Percentiles rank a stretch among this genome's conserved stretches.
Evolutionary conservation across 768 basidiomycete species (phyloP).

Genomic region (Mycena chlorophos): DNA sequence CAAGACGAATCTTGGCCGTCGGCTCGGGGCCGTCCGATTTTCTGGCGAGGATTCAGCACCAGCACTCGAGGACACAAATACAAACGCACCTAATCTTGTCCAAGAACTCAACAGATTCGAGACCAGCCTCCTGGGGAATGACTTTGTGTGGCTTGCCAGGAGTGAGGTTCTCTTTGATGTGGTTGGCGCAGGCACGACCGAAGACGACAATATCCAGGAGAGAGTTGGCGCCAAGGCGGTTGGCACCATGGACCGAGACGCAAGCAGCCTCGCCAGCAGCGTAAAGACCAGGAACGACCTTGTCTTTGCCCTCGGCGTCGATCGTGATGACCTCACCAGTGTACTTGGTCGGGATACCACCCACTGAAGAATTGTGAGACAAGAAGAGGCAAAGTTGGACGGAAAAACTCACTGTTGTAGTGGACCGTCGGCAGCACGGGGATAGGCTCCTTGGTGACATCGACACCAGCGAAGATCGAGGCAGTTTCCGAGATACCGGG

Average conservation of each 20-base stretch:
- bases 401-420: slow-evolving; percentile 82
- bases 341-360: slow-evolving; percentile 98
- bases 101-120: slow-evolving; percentile 80
- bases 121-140: slow-evolving; percentile 83
- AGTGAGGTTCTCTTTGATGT: slow-evolving; percentile 87
- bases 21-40: slow-evolving; percentile 78
- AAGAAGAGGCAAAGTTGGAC: slow-evolving; percentile 20
- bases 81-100: slow-evolving; percentile 71
- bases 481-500: slow-evolving; percentile 99
- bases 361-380: slow-evolving; percentile 57
- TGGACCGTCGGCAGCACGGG: slow-evolving; percentile 98
- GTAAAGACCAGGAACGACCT: slow-evolving; percentile 93
- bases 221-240: slow-evolving; percentile 99
- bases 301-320: slow-evolving; percentile 88
- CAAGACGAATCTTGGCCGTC: slow-evolving; percentile 87
- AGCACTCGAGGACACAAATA: background rate
- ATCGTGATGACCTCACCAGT: slow-evolving; percentile 94
- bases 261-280: slow-evolving; percentile 99
- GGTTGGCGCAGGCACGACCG: slow-evolving; percentile 98
- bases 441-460: slow-evolving; percentile 99
- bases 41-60: slow-evolving; percentile 28
- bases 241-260: slow-evolving; percentile 98
- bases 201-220: slow-evolving; percentile 98
- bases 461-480: slow-evolving; percentile 97
- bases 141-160: slow-evolving; percentile 90